Evolutionary conservation across 2,329 filamentous ascomycete genomes (phyloP).

Genomic region (Colletotrichum phormii): DNA sequence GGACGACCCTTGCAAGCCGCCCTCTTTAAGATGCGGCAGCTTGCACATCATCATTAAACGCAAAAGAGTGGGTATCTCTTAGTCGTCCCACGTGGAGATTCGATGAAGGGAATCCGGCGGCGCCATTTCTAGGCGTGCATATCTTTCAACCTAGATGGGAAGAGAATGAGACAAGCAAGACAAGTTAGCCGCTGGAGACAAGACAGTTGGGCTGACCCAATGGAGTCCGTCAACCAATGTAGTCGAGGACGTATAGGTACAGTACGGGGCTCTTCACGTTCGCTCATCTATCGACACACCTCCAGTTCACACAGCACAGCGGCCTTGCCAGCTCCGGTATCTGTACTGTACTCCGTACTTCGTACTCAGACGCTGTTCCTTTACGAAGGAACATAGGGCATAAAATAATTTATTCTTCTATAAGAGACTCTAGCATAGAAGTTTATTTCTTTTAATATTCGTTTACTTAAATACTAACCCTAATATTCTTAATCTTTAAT

Average conservation of each 20-base stretch:
- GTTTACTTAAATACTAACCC: no score
- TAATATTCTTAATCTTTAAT: no score
- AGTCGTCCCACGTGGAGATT: slow-evolving; percentile 34
- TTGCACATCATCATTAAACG: slow-evolving; percentile 38
- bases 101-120: slow-evolving; percentile 23
- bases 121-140: slow-evolving; percentile 9
- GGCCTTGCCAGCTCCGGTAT: not conserved
- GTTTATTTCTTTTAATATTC: no score
- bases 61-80: slow-evolving; percentile 27
- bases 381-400: no score
- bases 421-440: no score
- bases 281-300: not conserved
- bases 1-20: slow-evolving; percentile 7
- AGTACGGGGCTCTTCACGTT: not conserved
- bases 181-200: not conserved
- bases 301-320: not conserved
- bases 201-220: not conserved
- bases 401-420: no score
- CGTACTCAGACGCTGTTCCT: not conserved
- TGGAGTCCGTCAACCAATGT: not conserved
- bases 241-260: not conserved
- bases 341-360: no score
- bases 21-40: slow-evolving; percentile 24
- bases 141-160: not conserved
- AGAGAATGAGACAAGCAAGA: slow-evolving; percentile 9